Base-by-base conservation (phyloP, 2,329 filamentous ascomycete genomes). In the Cladosporium sp. region DNA sequence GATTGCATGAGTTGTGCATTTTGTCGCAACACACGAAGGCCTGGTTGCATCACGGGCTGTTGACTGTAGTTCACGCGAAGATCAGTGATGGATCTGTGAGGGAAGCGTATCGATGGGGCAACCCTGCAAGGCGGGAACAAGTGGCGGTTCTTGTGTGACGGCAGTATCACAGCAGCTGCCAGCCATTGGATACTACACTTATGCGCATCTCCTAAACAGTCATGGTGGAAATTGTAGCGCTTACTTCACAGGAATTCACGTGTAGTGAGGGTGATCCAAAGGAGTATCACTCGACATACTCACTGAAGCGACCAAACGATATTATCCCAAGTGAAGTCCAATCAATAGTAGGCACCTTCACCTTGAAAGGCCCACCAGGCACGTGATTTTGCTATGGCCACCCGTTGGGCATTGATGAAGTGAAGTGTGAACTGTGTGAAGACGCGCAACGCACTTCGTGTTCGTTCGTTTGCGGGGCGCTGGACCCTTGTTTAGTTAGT, bases 401-500 rank as follows among this genome's bases (percentile, higher is more conserved):
- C 21, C 16, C 31, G 28, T 46, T 18, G 8, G 14, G 16, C 8
- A 5, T 23, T n/a, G 35, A 23, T 16, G 16, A 63, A 56, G 61
- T 63, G 61, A 63, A 63, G 61, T 56, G 61, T 63, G 60, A 63
- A 63, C 56, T 56, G 61, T 56, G 61, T 63, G 60, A 63, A 63
- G 61, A 44, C 10, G 50, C 2, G 28, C 7, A 26, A 28, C 40
- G 58, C 33, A 57, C 31, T 33, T 31, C 37, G 61, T 63, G 50
- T 40, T 26, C 14, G 28, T 63, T 28, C 49, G 61, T 63, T 26
- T 44, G 61, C 50, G 61, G 50, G 61, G 61, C 50, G 59, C 23
- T 31, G 50, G 50, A 63, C 61, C 61, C 61, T 63, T 29, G 61
- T 8, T 28, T n/a, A n/a, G n/a, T n/a, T n/a, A n/a, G n/a, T n/a